Evolutionary conservation across 2,329 filamentous ascomycete genomes (phyloP).

Genomic region (Cladosporium cucumerinum): DNA sequence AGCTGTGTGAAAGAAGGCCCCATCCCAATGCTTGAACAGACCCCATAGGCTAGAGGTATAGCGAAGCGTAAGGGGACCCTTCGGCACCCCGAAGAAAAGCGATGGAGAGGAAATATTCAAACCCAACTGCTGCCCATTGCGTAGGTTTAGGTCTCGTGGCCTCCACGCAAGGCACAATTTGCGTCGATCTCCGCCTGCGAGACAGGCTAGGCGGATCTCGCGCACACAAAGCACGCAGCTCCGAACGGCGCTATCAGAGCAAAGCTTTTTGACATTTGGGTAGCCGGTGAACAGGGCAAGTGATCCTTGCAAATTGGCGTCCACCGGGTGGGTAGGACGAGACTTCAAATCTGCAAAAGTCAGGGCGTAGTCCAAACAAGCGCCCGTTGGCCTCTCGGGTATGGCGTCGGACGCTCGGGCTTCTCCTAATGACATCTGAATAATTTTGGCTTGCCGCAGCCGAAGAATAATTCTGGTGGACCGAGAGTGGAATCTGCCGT

Average conservation of each 20-base stretch:
- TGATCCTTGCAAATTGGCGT: slow-evolving; percentile 13
- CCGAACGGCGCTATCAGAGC: slow-evolving; percentile 9
- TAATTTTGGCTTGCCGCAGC: slow-evolving; percentile 6
- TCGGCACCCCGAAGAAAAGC: slow-evolving; percentile 16
- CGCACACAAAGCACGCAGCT: slow-evolving; percentile 4
- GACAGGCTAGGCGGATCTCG: slow-evolving; percentile 12
- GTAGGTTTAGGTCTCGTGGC: slow-evolving; percentile 17
- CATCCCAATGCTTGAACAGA: slow-evolving; percentile 13
- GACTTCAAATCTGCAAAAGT: slow-evolving; percentile 13
- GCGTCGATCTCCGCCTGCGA: slow-evolving; percentile 15
- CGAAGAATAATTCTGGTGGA: slow-evolving; percentile 3
- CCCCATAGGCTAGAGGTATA: slow-evolving; percentile 17
- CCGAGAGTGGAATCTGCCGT: background rate
- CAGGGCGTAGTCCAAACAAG: slow-evolving; percentile 13
- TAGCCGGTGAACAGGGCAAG: slow-evolving; percentile 8
- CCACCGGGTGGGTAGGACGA: slow-evolving; percentile 14
- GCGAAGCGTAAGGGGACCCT: slow-evolving; percentile 17
- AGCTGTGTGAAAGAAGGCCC: slow-evolving; percentile 12
- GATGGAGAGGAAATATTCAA: slow-evolving; percentile 15
- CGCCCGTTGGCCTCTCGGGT: slow-evolving; percentile 9
- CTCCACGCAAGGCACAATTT: slow-evolving; percentile 14
- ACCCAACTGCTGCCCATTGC: slow-evolving; percentile 19
- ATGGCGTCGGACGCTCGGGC: slow-evolving; percentile 7
- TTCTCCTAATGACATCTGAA: slow-evolving; percentile 10
- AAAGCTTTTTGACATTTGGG: slow-evolving; percentile 14